A percentile compares a stretch with the other conserved stretches of the same genome.
phyloP scores from a whole-genome alignment of 495 filamentous ascomycete genomes.

The Penicillium chermesinum region DNA sequence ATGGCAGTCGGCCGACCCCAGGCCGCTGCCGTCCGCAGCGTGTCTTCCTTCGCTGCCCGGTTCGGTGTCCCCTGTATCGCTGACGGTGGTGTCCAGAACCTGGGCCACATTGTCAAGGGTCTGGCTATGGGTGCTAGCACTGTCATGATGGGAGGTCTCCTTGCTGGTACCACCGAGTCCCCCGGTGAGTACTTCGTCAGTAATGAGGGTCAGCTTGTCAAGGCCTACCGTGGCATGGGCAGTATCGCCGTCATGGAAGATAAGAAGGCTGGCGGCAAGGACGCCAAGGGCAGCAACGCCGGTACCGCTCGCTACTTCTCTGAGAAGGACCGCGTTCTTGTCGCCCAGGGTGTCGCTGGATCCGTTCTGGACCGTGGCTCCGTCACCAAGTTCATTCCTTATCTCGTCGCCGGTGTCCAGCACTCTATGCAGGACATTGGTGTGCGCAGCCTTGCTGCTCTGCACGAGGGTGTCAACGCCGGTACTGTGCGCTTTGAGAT shows the following conservation, averaged over 20 bases:
- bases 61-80: slow-evolving; percentile 98
- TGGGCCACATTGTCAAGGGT: slow-evolving; percentile 98
- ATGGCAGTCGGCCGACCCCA: slow-evolving; percentile 98
- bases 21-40: slow-evolving; percentile 84
- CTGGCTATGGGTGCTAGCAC: slow-evolving; percentile 89
- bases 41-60: slow-evolving; percentile 77
- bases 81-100: slow-evolving; percentile 96
- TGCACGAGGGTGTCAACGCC: slow-evolving; percentile 69
- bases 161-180: slow-evolving; percentile 96
- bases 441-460: slow-evolving; percentile 64
- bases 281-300: slow-evolving; percentile 84
- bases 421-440: slow-evolving; percentile 97
- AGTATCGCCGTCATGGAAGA: slow-evolving; percentile 99
- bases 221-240: slow-evolving; percentile 98
- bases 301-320: slow-evolving; percentile 98
- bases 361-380: slow-evolving; percentile 70
- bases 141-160: slow-evolving; percentile 98
- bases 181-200: slow-evolving; percentile 95
- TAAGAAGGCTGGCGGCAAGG: slow-evolving; percentile 78
- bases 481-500: slow-evolving; percentile 89
- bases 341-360: slow-evolving; percentile 93
- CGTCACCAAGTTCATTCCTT: slow-evolving; percentile 90
- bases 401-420: slow-evolving; percentile 90
- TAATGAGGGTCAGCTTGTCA: slow-evolving; percentile 92
- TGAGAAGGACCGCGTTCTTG: slow-evolving; percentile 87